A percentile compares a stretch with the other conserved stretches of the same genome.
These are phyloP conservation scores for Trametes coccinea DNA, from an alignment of 768 basidiomycete genomes.

Conservation along the genomic window DNA sequence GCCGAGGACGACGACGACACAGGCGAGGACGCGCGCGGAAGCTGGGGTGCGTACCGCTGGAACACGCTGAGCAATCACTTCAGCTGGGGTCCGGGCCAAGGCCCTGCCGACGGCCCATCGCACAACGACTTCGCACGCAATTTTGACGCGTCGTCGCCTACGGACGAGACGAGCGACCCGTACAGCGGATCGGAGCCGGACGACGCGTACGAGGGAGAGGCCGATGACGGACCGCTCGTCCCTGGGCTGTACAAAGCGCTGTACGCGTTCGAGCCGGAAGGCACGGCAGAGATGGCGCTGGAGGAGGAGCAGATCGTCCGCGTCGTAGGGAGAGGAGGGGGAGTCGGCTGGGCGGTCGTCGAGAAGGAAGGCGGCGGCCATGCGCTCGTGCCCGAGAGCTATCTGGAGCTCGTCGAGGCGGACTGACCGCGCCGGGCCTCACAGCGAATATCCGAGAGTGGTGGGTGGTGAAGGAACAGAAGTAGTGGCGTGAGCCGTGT, in stretches of 20 bases:
- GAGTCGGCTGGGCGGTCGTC: constrained; percentile 80
- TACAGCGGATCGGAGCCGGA: constrained; percentile 26
- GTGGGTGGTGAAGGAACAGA: not conserved
- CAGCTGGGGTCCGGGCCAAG: constrained; percentile 39
- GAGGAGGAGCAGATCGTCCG: constrained; percentile 75
- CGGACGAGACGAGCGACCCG: constrained; percentile 27
- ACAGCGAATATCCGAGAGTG: not conserved
- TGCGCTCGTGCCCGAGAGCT: constrained; percentile 79
- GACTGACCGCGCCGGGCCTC: constrained; percentile 15
- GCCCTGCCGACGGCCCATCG: constrained; percentile 34
- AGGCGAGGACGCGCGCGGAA: constrained; percentile 46
- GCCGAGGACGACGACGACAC: constrained; percentile 28
- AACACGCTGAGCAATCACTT: constrained; percentile 38
- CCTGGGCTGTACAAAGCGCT: constrained; percentile 78
- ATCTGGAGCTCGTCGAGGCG: constrained; percentile 59
- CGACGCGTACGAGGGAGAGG: constrained; percentile 31
- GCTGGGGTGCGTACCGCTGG: constrained; percentile 44
- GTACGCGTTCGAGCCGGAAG: constrained; percentile 79
- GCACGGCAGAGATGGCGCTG: constrained; percentile 79
- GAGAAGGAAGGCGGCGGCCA: constrained; percentile 50
- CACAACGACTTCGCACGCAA: constrained; percentile 49
- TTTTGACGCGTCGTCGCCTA: constrained; percentile 39
- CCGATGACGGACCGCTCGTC: constrained; percentile 42
- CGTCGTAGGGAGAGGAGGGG: constrained; percentile 74
- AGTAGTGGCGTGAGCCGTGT: not conserved